phyloP scores from a whole-genome alignment of 2,329 filamentous ascomycete genomes.

The Zopfia rhizophila region DNA sequence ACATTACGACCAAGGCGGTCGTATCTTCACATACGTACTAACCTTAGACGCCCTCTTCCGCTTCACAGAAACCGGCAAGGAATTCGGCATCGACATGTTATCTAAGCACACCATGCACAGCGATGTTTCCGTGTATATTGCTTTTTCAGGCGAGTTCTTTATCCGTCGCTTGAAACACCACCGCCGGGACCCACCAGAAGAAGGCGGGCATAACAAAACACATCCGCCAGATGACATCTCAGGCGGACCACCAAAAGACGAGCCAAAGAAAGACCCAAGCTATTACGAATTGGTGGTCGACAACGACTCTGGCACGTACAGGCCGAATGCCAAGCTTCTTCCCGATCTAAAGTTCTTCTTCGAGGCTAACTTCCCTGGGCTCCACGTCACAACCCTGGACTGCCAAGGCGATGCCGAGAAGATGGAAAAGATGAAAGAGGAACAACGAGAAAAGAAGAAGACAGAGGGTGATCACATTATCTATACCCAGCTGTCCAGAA shows the following conservation, averaged over 20 bases:
- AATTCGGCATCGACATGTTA: slow-evolving; percentile 92
- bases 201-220: slow-evolving; percentile 49
- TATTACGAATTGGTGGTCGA: slow-evolving; percentile 91
- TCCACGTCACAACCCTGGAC: slow-evolving; percentile 78
- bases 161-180: slow-evolving; percentile 73
- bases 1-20: slow-evolving; percentile 85
- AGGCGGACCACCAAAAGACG: slow-evolving; percentile 55
- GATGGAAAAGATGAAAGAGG: slow-evolving; percentile 78
- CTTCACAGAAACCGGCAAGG: slow-evolving; percentile 95
- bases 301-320: slow-evolving; percentile 94
- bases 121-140: slow-evolving; percentile 89
- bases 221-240: slow-evolving; percentile 64
- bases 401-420: slow-evolving; percentile 77
- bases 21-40: slow-evolving; percentile 91
- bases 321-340: slow-evolving; percentile 81
- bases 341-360: slow-evolving; percentile 78
- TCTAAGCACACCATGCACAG: slow-evolving; percentile 98
- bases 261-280: slow-evolving; percentile 62
- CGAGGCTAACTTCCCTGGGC: slow-evolving; percentile 76
- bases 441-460: slow-evolving; percentile 80
- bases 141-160: slow-evolving; percentile 93
- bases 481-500: slow-evolving; percentile 63
- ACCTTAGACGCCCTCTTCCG: slow-evolving; percentile 87
- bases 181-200: slow-evolving; percentile 47
- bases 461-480: slow-evolving; percentile 62